A percentile compares a stretch with the other conserved stretches of the same genome.
Evolutionary conservation across 2,329 filamentous ascomycete species (phyloP).

Genomic region (Periconia digitata): DNA sequence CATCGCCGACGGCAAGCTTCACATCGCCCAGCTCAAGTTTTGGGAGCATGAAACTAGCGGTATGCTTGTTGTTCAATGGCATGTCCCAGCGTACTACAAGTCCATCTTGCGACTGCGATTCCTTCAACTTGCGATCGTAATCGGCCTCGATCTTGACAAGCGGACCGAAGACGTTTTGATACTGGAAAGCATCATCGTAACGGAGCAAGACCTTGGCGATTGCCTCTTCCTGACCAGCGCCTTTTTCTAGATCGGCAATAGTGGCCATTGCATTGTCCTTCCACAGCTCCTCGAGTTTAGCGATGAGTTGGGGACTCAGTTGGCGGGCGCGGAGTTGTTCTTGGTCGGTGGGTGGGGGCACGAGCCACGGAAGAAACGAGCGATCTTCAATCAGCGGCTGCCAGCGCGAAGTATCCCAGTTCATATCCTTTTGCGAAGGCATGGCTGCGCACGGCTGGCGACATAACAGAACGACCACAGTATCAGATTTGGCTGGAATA

Average conservation of each 20-base stretch:
- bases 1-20: constrained; percentile 94
- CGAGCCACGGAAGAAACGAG: constrained; percentile 92
- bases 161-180: constrained; percentile 97
- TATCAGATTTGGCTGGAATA: constrained; percentile 97
- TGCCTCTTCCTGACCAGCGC: constrained; percentile 88
- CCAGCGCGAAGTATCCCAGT: constrained; percentile 98
- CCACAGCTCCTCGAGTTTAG: constrained; percentile 97
- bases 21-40: constrained; percentile 98
- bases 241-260: constrained; percentile 87
- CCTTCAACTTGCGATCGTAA: constrained; percentile 98
- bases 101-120: constrained; percentile 96
- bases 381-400: constrained; percentile 96
- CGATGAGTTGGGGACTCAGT: constrained; percentile 90
- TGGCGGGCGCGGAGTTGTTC: constrained; percentile 95
- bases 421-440: constrained; percentile 98
- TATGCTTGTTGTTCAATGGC: constrained; percentile 94
- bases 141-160: constrained; percentile 99
- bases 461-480: constrained; percentile 93
- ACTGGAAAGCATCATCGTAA: constrained; percentile 97
- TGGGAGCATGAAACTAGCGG: constrained; percentile 91
- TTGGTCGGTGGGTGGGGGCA: constrained; percentile 83
- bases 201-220: constrained; percentile 88
- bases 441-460: constrained; percentile 94
- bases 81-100: constrained; percentile 92
- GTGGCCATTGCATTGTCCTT: constrained; percentile 91